A percentile compares a stretch with the other conserved stretches of the same genome.
Evolutionary conservation across 1,284 basidiomycete species (phyloP).

Genomic region (Hymenochaete sp.): DNA sequence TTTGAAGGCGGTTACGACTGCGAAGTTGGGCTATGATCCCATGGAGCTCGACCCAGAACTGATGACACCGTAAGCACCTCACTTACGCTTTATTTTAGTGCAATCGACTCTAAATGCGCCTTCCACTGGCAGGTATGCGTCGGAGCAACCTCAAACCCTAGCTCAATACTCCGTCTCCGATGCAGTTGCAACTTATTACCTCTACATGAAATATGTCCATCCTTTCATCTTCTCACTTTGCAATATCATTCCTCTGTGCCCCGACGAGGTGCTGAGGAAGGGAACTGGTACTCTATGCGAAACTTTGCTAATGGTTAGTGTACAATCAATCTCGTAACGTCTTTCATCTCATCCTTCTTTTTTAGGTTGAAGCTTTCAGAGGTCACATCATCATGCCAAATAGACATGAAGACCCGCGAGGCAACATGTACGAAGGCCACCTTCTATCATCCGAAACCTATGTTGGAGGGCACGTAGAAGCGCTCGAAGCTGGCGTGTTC

Average conservation of each 20-base stretch:
- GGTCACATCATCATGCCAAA: constrained; percentile 97
- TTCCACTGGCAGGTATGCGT: constrained; percentile 78
- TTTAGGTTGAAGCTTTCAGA: constrained; percentile 89
- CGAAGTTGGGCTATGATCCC: constrained; percentile 95
- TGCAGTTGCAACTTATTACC: constrained; percentile 98
- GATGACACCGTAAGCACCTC: constrained; percentile 84
- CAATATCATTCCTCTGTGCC: constrained; percentile 97
- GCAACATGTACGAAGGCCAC: constrained; percentile 94
- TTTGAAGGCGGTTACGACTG: constrained; percentile 94
- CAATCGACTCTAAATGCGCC: not conserved
- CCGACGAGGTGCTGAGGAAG: constrained; percentile 95
- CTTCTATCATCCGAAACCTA: constrained; percentile 96
- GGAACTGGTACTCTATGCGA: constrained; percentile 96
- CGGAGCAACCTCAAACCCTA: constrained; percentile 91
- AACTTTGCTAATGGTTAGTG: constrained; percentile 89
- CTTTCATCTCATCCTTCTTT: not conserved
- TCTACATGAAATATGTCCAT: constrained; percentile 99
- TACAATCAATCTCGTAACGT: not conserved
- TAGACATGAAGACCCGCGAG: constrained; percentile 87
- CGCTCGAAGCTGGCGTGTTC: constrained; percentile 97
- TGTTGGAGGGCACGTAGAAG: constrained; percentile 98
- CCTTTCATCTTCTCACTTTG: constrained; percentile 99
- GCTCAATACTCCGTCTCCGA: constrained; percentile 99
- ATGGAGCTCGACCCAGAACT: constrained; percentile 97
- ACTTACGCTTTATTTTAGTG: not conserved